Percentiles rank a stretch among this genome's conserved stretches.
phyloP scores from a whole-genome alignment of 768 basidiomycete species.

The Tubosaeta sp. region DNA sequence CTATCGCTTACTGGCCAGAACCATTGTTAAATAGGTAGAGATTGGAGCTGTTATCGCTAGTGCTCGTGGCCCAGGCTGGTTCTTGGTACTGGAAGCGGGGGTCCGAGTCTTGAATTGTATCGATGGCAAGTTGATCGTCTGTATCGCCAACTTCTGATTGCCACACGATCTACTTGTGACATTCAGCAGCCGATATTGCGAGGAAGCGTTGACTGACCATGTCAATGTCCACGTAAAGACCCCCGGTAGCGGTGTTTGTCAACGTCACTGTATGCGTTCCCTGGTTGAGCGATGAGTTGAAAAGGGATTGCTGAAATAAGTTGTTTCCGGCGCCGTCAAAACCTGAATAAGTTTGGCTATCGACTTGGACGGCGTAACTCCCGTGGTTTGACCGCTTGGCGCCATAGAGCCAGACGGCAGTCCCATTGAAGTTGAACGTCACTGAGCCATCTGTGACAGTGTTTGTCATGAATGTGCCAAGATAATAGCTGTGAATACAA shows the following conservation, averaged over 20 bases:
- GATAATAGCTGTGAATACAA: slow-evolving; percentile 41
- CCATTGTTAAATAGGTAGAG: slow-evolving; percentile 38
- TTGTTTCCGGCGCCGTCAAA: slow-evolving; percentile 27
- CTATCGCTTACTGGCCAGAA: slow-evolving; percentile 37
- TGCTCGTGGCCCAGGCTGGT: slow-evolving; percentile 33
- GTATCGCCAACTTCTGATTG: slow-evolving; percentile 24
- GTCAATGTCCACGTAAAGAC: slow-evolving; percentile 42
- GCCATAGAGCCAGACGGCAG: slow-evolving; percentile 46
- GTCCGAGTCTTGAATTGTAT: slow-evolving; percentile 35
- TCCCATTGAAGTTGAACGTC: slow-evolving; percentile 47
- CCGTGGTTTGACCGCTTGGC: slow-evolving; percentile 48
- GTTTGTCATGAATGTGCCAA: slow-evolving; percentile 39
- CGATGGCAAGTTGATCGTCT: slow-evolving; percentile 8
- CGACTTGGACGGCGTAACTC: slow-evolving; percentile 39
- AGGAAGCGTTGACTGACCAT: slow-evolving; percentile 26
- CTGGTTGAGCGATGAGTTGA: slow-evolving; percentile 32
- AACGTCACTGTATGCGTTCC: slow-evolving; percentile 34
- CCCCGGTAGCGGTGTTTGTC: slow-evolving; percentile 32
- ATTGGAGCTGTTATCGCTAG: slow-evolving; percentile 23
- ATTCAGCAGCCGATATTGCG: neutral
- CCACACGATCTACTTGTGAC: slow-evolving; percentile 22
- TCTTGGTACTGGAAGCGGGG: slow-evolving; percentile 38
- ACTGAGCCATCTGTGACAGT: slow-evolving; percentile 31
- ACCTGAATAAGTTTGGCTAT: slow-evolving; percentile 28
- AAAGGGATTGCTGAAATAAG: slow-evolving; percentile 41